Percentiles rank a stretch among this genome's conserved stretches.
These are phyloP conservation scores for Rhododendron mucronatum DNA, from an alignment of 148 eudicot genomes.

Conservation along the genomic window DNA sequence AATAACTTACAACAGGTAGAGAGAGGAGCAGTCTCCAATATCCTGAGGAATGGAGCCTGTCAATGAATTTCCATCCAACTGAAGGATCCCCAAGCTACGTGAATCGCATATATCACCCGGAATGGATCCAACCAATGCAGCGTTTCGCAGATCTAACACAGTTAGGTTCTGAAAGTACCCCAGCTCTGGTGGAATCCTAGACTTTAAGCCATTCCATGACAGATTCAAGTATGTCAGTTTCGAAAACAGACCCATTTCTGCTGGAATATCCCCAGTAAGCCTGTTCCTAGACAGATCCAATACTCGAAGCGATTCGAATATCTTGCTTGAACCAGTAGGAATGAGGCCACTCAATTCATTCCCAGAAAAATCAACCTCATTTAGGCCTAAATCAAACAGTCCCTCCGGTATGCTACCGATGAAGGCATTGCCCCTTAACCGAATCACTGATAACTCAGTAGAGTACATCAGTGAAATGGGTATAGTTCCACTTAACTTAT, in stretches of 20 bases:
- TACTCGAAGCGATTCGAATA: conserved; percentile 50
- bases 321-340: conserved; percentile 52
- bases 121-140: conserved; percentile 51
- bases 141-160: conserved; percentile 66
- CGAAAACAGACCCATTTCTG: conserved; percentile 72
- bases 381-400: conserved; percentile 56
- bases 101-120: conserved; percentile 80
- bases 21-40: conserved; percentile 84
- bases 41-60: conserved; percentile 68
- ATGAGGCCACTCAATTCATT: conserved; percentile 59
- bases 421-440: conserved; percentile 43
- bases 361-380: conserved; percentile 61
- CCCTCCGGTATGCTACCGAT: conserved; percentile 62
- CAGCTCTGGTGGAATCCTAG: conserved; percentile 71
- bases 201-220: conserved; percentile 70
- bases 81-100: conserved; percentile 66
- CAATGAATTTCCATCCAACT: conserved; percentile 79
- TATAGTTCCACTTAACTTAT: conserved; percentile 50
- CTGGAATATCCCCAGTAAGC: conserved; percentile 67
- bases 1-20: conserved; percentile 70
- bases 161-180: conserved; percentile 69
- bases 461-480: conserved; percentile 51
- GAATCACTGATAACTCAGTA: conserved; percentile 38
- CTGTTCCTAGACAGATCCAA: conserved; percentile 74
- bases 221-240: conserved; percentile 71